phyloP scores from a whole-genome alignment of 2,329 filamentous ascomycete species.

The Aspergillus quadrilineatus region DNA sequence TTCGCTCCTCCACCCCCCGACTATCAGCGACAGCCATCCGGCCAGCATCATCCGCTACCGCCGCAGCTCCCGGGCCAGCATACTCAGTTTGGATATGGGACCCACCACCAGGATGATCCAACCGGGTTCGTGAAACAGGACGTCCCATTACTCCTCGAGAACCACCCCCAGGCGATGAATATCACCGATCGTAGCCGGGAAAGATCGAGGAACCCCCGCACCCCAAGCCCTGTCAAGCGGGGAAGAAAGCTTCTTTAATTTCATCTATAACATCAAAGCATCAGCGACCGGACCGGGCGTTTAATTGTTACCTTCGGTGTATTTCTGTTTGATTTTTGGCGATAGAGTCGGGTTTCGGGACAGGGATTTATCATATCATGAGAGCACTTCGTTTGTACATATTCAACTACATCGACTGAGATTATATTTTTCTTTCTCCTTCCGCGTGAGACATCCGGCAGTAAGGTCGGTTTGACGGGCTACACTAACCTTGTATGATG shows the following conservation, averaged over 20 bases:
- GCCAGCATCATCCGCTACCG: constrained; percentile 23
- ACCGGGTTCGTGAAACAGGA: constrained; percentile 28
- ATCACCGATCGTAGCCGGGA: constrained; percentile 34
- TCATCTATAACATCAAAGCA: constrained; percentile 10
- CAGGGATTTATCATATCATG: neutral
- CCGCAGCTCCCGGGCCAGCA: constrained; percentile 29
- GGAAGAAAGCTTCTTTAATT: constrained; percentile 21
- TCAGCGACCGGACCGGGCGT: constrained; percentile 15
- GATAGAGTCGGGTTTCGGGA: constrained; percentile 1
- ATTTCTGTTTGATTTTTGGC: constrained; percentile 1
- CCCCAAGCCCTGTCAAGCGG: constrained; percentile 39
- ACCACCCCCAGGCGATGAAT: constrained; percentile 28
- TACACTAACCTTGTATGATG: neutral
- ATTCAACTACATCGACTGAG: neutral
- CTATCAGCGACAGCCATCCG: constrained; percentile 24
- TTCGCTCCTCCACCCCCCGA: constrained; percentile 25
- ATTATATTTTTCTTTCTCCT: neutral
- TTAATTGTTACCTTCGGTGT: neutral
- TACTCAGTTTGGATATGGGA: constrained; percentile 28
- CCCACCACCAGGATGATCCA: constrained; percentile 17
- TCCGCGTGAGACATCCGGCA: neutral
- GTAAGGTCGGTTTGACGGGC: neutral
- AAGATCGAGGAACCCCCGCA: constrained; percentile 34
- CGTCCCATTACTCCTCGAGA: constrained; percentile 30
- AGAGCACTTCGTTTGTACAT: constrained; percentile 3